phyloP scores from a whole-genome alignment of 139 green algal species.

The Zygnema cylindricum region DNA sequence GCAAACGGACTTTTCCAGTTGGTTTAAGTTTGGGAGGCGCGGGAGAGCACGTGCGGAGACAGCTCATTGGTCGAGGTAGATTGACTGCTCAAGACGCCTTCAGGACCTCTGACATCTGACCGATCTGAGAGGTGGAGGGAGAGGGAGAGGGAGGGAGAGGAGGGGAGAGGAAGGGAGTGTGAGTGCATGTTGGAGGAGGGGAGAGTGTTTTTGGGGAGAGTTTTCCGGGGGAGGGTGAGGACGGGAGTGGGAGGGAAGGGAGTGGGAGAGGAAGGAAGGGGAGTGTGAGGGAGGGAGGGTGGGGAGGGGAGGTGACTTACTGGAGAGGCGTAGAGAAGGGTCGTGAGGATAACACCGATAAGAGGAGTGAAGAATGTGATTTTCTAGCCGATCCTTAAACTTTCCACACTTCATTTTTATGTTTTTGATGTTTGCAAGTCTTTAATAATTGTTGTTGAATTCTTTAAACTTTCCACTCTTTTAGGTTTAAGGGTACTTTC shows the following conservation, averaged over 20 bases:
- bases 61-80: neutral
- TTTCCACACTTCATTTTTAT: no score
- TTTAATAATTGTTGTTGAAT: no score
- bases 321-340: no score
- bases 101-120: neutral
- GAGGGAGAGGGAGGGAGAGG: slow-evolving; percentile 66
- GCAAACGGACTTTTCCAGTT: slow-evolving; percentile 69
- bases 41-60: slow-evolving; percentile 57
- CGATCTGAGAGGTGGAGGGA: neutral
- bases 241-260: neutral
- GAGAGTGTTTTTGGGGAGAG: neutral
- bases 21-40: slow-evolving; percentile 76
- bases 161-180: slow-evolving; percentile 61
- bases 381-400: no score
- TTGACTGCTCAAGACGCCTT: no score
- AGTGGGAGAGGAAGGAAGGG: neutral
- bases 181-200: slow-evolving; percentile 30
- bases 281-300: neutral
- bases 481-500: no score
- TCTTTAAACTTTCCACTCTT: no score
- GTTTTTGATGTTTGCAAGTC: no score
- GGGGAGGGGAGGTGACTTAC: neutral
- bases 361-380: no score
- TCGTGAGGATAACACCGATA: no score
- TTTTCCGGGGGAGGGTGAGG: neutral